Evolutionary conservation across 371 early-diverging fungal genomes (phyloP).

Genomic region (Mucor racemosus): DNA sequence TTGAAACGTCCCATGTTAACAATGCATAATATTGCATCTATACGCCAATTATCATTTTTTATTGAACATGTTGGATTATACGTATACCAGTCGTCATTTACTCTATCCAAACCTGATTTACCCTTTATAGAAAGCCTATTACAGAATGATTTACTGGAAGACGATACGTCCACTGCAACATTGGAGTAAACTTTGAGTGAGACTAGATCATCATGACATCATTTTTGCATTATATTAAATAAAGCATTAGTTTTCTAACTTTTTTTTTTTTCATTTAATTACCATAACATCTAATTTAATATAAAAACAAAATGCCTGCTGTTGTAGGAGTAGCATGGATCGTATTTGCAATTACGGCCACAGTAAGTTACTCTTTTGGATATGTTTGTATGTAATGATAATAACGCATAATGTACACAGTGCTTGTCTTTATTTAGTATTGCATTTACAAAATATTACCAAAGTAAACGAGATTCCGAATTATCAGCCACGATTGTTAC

Average conservation of each 20-base stretch:
- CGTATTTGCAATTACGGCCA: slow-evolving; percentile 26
- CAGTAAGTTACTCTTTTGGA: slow-evolving; percentile 17
- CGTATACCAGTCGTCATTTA: slow-evolving; percentile 75
- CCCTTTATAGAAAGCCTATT: slow-evolving; percentile 77
- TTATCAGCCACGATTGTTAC: slow-evolving; percentile 48
- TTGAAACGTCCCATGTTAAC: slow-evolving; percentile 78
- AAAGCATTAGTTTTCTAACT: not conserved
- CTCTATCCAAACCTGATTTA: slow-evolving; percentile 71
- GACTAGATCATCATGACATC: slow-evolving; percentile 7
- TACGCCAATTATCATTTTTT: slow-evolving; percentile 77
- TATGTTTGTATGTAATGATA: not conserved
- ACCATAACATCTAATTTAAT: not conserved
- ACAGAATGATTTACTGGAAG: slow-evolving; percentile 74
- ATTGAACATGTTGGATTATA: slow-evolving; percentile 73
- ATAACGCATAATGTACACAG: slow-evolving; percentile 23
- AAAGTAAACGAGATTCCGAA: slow-evolving; percentile 49
- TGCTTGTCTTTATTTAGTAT: slow-evolving; percentile 45
- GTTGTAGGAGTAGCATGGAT: slow-evolving; percentile 33
- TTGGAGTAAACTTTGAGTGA: not conserved
- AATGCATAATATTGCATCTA: slow-evolving; percentile 66
- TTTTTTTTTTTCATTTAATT: slow-evolving; percentile 1
- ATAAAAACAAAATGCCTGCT: slow-evolving; percentile 23
- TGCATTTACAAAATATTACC: slow-evolving; percentile 52
- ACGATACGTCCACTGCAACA: slow-evolving; percentile 28
- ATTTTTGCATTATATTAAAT: not conserved